Percentiles rank a stretch among this genome's conserved stretches.
Conservation (phyloP, 2,329 filamentous ascomycete genomes). For the Trichophaea hybrida region DNA sequence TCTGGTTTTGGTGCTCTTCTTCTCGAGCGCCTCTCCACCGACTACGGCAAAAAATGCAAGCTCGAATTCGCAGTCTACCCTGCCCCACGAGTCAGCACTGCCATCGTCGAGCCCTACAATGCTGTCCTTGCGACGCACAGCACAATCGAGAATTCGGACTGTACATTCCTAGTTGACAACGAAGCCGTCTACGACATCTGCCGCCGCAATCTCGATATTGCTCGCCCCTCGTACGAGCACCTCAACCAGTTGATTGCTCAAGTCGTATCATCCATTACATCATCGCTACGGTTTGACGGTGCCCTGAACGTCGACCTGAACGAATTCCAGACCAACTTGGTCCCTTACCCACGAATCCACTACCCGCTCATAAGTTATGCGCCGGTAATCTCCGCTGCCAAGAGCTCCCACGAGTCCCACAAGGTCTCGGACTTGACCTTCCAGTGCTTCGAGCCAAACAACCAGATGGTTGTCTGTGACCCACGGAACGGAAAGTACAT, state of each 20-base stretch:
- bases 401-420: constrained; percentile 77
- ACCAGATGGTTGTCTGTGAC: constrained; percentile 57
- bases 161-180: constrained; percentile 54
- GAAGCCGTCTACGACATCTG: constrained; percentile 56
- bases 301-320: constrained; percentile 53
- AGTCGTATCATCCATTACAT: constrained; percentile 53
- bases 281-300: constrained; percentile 50
- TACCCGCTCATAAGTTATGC: constrained; percentile 53
- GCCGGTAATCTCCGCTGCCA: constrained; percentile 50
- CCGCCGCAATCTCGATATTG: constrained; percentile 49
- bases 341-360: constrained; percentile 50
- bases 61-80: constrained; percentile 54
- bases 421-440: constrained; percentile 61
- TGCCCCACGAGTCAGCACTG: constrained; percentile 47
- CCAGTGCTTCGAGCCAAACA: constrained; percentile 53
- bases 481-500: constrained; percentile 55
- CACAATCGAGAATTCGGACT: constrained; percentile 54
- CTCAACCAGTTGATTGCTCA: constrained; percentile 53
- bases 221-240: constrained; percentile 49
- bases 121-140: constrained; percentile 43
- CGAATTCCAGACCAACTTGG: constrained; percentile 56
- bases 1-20: constrained; percentile 52
- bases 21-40: constrained; percentile 48
- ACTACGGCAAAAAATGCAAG: constrained; percentile 56
- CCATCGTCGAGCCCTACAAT: constrained; percentile 56